Evolutionary conservation across 352 stramenopile genomes (phyloP).

Genomic region (Saprolegnia parasitica): DNA sequence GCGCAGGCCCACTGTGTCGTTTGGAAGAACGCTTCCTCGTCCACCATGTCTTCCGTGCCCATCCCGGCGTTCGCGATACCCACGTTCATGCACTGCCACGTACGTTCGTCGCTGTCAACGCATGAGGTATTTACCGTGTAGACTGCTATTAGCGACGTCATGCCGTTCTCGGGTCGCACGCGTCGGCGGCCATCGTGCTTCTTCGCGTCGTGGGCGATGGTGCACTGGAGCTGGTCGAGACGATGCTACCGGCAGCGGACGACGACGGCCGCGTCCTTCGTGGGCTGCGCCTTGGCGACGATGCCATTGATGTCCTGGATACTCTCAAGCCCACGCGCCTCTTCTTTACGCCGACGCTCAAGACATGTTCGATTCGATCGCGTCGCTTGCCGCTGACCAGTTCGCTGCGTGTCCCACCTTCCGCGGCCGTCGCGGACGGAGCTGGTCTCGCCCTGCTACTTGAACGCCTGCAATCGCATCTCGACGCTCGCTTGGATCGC

Average conservation of each 20-base stretch:
- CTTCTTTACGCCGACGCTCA: slow-evolving; percentile 9
- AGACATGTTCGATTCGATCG: slow-evolving; percentile 4
- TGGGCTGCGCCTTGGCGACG: background rate
- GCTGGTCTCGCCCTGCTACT: too few relatives aligned
- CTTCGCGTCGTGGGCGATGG: background rate
- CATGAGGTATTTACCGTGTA: background rate
- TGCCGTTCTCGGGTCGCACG: background rate
- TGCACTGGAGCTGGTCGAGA: background rate
- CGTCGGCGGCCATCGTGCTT: background rate
- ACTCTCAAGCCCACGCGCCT: background rate
- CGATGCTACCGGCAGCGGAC: background rate
- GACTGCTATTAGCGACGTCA: background rate
- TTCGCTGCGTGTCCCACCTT: background rate
- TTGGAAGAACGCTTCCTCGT: background rate
- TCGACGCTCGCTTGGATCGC: background rate
- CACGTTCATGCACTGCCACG: background rate
- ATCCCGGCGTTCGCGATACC: background rate
- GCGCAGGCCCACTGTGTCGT: background rate
- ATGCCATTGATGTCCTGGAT: background rate
- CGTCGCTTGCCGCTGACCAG: slow-evolving; percentile 1
- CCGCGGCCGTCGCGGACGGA: too few relatives aligned
- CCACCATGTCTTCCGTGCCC: background rate
- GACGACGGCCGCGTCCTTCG: background rate
- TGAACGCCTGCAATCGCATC: background rate
- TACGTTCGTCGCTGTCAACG: background rate